Evolutionary conservation across 1,139 yeast species (phyloP).

Genomic region (Suhomyces taliae): DNA sequence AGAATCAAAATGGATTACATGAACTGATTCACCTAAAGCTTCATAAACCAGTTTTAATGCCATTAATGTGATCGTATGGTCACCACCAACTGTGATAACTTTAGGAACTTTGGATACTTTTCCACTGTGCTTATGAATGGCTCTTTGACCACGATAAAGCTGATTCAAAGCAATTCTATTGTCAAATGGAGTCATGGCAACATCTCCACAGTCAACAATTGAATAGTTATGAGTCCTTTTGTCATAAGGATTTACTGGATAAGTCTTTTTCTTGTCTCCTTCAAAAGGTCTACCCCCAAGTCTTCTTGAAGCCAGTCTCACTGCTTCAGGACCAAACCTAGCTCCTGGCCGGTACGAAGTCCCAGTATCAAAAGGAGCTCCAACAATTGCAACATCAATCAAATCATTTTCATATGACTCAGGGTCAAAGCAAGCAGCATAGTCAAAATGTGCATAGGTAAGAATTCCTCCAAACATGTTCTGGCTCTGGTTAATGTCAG

Average conservation of each 20-base stretch:
- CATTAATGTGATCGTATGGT: conserved; percentile 56
- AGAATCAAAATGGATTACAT: conserved; percentile 58
- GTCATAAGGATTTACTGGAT: conserved; percentile 26
- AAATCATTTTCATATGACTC: conserved; percentile 11
- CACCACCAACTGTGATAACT: conserved; percentile 58
- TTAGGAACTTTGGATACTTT: conserved; percentile 27
- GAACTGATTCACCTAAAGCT: conserved; percentile 36
- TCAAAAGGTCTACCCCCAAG: conserved; percentile 30
- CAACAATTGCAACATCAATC: conserved; percentile 50
- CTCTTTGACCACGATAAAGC: conserved; percentile 50
- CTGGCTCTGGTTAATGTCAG: conserved; percentile 25
- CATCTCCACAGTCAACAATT: conserved; percentile 56
- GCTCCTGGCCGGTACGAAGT: conserved; percentile 52
- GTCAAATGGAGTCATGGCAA: conserved; percentile 57
- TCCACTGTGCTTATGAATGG: conserved; percentile 38
- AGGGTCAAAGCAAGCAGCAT: conserved; percentile 37
- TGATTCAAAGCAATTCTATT: conserved; percentile 54
- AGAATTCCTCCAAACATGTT: conserved; percentile 43
- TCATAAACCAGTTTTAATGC: conserved; percentile 51
- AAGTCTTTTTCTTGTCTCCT: conserved; percentile 14
- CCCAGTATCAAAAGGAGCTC: conserved; percentile 56
- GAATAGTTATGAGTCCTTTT: conserved; percentile 29
- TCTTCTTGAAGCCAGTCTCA: conserved; percentile 41
- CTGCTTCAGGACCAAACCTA: conserved; percentile 51
- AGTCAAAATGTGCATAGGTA: conserved; percentile 46